Base-by-base conservation (phyloP, 257 asterid species). In the Nicotiana knightiana region DNA sequence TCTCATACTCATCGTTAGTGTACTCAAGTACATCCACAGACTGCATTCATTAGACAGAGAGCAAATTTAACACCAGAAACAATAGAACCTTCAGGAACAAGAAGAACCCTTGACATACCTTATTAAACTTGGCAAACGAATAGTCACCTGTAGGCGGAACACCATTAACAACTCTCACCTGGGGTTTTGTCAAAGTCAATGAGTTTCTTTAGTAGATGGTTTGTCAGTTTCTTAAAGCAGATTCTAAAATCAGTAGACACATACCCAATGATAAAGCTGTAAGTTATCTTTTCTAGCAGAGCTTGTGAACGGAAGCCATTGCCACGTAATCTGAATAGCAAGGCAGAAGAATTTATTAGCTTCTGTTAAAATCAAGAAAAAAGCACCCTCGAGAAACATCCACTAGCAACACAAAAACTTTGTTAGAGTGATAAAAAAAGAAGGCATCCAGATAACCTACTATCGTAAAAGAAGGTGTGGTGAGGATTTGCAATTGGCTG, bases 161-260 rank as follows among this genome's bases (percentile, higher is more conserved):
- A 54, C 97, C 97, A 87, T 96, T 96, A 21, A 96, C 98, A 83
- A 96, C 98, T 86, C 98, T 91, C 79, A 94, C 99, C 99, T 96
- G 84, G 83, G 63, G 51, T 51, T 75, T 43, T 51, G 53, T 26
- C 26, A 9, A 75, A 75, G 46, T 4, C 63, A 51, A 51, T 51
- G 63, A 75, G 43, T 75, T 51, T 75, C 80, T 24, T 13, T 21
- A 28, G 46, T 26, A 39, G 63, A 51, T 75, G 80, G 26, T 75
- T 24, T 26, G 80, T 51, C 43, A 15, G 80, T 28, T 28, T 51
- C 46, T 75, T 26, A 26, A 53, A 18, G 18, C 65, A 63, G 28
- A 77, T 48, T n/a, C 55, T 35, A 75, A 26, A 54, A 24, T 64
- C 81, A 30, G 17, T 37, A 12, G 67, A 77, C 58, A 83, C 88